Evolutionary conservation across 208 protist genomes (phyloP), one percentile per base, ranked within the genome.

Genomic region (Naegleria gruberi): DNA sequence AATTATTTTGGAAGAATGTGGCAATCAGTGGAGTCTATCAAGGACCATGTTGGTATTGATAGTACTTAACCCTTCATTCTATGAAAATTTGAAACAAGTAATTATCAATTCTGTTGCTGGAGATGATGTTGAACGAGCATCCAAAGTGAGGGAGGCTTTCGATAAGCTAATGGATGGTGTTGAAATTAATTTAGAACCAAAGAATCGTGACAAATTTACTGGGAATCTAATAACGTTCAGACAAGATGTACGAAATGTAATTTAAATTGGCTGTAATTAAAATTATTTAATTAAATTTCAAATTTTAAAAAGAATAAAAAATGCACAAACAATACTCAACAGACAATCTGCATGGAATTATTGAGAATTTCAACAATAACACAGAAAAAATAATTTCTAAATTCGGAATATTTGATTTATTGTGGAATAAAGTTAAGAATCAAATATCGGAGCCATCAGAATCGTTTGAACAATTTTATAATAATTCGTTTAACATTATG

Each of bases 201-300:
- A 94, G 46, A 95, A 94, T 34, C 82, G 93, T 26, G 92, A 96
- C 47, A 92, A 93, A 87, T 96, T 96, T 74, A 94, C 91, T 17
- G 88, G 91, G 43, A 96, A 96, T 90, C 45, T 94, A 15, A 93
- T 91, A 4, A 87, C 87, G 0, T 96, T 96, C 82, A 91, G 91
- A 57, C 81, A 92, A 89, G 91, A 95, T 41, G 89, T 92, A 30
- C 92, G 92, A 77, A n/a, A 40, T 65, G 51, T 65, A n/a, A n/a
- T n/a, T n/a, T n/a, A n/a, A n/a, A n/a, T n/a, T n/a, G n/a, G n/a
- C n/a, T n/a, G n/a, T n/a, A n/a, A n/a, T n/a, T n/a, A n/a, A n/a
- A n/a, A n/a, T n/a, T n/a, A n/a, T n/a, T n/a, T n/a, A n/a, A n/a
- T n/a, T n/a, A n/a, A n/a, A n/a, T n/a, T n/a, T n/a, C n/a, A n/a